Percentiles rank a stretch among this genome's conserved stretches.
These are phyloP conservation scores for Diaporthe citrichinensis DNA, from an alignment of 2,329 filamentous ascomycete species.

Conservation along the genomic window DNA sequence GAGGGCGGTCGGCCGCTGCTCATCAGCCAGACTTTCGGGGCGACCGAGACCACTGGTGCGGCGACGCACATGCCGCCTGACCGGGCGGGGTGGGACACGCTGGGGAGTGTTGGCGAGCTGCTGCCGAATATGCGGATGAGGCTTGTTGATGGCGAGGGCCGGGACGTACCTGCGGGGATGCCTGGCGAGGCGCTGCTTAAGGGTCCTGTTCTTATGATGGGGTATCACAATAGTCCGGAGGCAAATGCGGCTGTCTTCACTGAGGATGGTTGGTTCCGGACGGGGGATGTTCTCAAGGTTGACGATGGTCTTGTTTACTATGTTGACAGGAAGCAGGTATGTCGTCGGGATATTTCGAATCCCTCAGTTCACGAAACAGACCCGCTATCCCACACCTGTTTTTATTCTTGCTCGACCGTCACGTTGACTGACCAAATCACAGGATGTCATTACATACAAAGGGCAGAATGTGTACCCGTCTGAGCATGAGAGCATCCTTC, in stretches of 20 bases:
- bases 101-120: neutral
- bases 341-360: rapidly evolving
- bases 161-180: neutral
- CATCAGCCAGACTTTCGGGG: constrained; percentile 8
- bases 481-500: neutral
- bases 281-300: constrained; percentile 51
- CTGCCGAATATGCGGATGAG: constrained; percentile 3
- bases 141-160: neutral
- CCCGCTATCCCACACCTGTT: neutral
- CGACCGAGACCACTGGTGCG: neutral
- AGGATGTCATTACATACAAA: neutral
- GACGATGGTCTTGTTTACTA: neutral
- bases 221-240: constrained; percentile 72
- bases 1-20: neutral
- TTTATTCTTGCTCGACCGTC: rapidly evolving
- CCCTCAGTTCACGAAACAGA: no score
- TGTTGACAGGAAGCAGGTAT: constrained; percentile 7
- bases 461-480: neutral
- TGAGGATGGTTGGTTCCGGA: constrained; percentile 60
- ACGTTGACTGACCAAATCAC: neutral
- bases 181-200: constrained; percentile 5
- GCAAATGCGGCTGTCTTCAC: constrained; percentile 71
- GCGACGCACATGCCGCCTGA: constrained; percentile 7
- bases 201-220: constrained; percentile 69
- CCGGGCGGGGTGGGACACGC: neutral